A percentile compares a stretch with the other conserved stretches of the same genome.
These are phyloP conservation scores for Dactylellina cionopaga DNA, from an alignment of 2,329 filamentous ascomycete genomes.

Conservation along the genomic window DNA sequence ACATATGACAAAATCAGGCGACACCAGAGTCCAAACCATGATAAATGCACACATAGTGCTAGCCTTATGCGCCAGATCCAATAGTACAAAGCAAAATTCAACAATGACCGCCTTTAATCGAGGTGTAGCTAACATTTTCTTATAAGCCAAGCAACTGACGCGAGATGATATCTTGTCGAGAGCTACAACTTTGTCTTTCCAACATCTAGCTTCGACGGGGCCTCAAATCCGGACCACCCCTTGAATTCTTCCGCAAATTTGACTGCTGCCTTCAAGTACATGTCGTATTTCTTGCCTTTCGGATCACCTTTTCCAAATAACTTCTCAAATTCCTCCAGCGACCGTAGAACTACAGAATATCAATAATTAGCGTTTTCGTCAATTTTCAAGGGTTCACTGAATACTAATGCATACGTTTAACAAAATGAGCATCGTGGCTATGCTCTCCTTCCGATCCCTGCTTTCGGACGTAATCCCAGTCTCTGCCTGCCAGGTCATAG, in stretches of 20 bases:
- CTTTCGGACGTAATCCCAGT: conserved; percentile 80
- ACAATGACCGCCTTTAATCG: too few relatives aligned
- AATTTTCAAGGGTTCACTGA: background rate
- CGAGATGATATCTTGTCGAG: too few relatives aligned
- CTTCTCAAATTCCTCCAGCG: conserved; percentile 54
- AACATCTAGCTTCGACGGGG: conserved; percentile 9
- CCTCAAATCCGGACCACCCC: conserved; percentile 55
- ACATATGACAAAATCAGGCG: too few relatives aligned
- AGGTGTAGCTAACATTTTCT: too few relatives aligned
- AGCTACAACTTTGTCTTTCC: too few relatives aligned
- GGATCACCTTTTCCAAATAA: conserved; percentile 53
- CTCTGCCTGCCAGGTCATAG: conserved; percentile 70
- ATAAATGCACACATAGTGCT: too few relatives aligned
- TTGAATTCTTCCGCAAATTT: conserved; percentile 64
- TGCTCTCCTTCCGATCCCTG: conserved; percentile 75
- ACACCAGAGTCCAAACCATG: too few relatives aligned
- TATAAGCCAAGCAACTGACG: too few relatives aligned
- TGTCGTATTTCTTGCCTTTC: conserved; percentile 58
- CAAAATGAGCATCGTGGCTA: conserved; percentile 80
- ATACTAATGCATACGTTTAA: conserved; percentile 73
- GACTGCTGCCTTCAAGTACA: conserved; percentile 65
- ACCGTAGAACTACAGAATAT: conserved; percentile 52
- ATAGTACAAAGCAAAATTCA: too few relatives aligned
- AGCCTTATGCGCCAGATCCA: too few relatives aligned
- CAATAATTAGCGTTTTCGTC: background rate